Evolutionary conservation across 177 flowering plant genomes (phyloP).

Genomic region (Vitis hybrid): DNA sequence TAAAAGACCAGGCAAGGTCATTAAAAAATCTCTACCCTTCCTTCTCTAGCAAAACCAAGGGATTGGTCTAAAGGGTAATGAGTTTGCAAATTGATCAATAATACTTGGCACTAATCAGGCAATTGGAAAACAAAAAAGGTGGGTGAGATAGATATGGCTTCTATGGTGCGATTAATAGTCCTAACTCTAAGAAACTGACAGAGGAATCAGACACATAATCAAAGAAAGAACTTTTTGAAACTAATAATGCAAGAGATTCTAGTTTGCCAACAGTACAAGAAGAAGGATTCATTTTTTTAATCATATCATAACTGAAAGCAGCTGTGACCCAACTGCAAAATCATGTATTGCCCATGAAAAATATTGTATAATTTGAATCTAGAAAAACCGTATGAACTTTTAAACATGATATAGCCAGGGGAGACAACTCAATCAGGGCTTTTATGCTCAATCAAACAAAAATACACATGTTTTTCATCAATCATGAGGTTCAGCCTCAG

Average conservation of each 20-base stretch:
- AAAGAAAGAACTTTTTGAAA: not conserved
- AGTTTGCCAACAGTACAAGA: not conserved
- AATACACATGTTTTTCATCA: no score
- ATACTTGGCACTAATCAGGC: no score
- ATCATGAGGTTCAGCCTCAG: no score
- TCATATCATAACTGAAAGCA: not conserved
- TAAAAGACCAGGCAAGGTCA: not conserved
- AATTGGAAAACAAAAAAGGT: no score
- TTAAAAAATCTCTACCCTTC: not conserved
- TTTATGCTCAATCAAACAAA: no score
- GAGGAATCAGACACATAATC: conserved; percentile 3
- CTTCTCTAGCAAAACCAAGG: not conserved
- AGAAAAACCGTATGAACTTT: no score
- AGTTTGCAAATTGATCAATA: no score
- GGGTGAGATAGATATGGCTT: not conserved
- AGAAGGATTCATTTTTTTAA: not conserved
- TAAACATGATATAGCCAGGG: no score
- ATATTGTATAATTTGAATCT: no score
- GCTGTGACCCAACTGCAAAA: not conserved
- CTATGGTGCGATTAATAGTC: not conserved
- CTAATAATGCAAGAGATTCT: conserved; percentile 4
- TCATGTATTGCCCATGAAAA: no score
- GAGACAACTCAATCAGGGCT: no score
- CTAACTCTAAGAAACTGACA: conserved; percentile 14
- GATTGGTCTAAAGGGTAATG: not conserved